phyloP scores from a whole-genome alignment of 176 grass and related monocot species.

The Phoenix roebelenii region DNA sequence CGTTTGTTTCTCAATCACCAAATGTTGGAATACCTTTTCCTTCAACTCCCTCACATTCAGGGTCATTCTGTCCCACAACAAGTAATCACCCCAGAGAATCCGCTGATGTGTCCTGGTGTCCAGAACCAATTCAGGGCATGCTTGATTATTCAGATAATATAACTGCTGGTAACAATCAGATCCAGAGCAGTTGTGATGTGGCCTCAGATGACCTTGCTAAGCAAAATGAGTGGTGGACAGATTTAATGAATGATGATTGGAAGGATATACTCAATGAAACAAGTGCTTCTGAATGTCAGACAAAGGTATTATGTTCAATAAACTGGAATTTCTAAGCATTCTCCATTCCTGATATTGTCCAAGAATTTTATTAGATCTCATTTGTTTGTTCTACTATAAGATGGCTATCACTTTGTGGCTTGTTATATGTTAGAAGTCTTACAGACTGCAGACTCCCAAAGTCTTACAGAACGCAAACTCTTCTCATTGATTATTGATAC shows the following conservation, averaged over 20 bases:
- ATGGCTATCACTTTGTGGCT: no score
- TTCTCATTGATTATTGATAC: no score
- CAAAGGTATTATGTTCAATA: constrained; percentile 33
- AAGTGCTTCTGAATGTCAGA: constrained; percentile 35
- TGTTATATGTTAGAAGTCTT: no score
- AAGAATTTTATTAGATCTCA: no score
- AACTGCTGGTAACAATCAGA: constrained; percentile 24
- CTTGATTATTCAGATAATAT: constrained; percentile 34
- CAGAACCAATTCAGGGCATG: constrained; percentile 32
- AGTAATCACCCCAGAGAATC: constrained; percentile 36
- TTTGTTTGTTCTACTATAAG: no score
- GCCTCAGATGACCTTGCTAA: constrained; percentile 46
- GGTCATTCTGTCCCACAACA: constrained; percentile 27
- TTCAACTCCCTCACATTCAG: constrained; percentile 27
- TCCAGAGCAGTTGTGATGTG: constrained; percentile 20
- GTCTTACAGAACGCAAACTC: no score
- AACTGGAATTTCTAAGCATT: no score
- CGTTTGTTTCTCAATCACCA: constrained; percentile 33
- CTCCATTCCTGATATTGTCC: no score
- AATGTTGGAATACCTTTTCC: constrained; percentile 23
- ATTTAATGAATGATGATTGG: constrained; percentile 83
- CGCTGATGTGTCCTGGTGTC: constrained; percentile 29
- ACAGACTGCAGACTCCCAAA: no score
- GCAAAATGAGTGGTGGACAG: constrained; percentile 70
- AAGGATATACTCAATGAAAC: constrained; percentile 59